These are phyloP conservation scores for Beauveria sp. DNA, from an alignment of 2,329 filamentous ascomycete species.

Conservation along the genomic window DNA sequence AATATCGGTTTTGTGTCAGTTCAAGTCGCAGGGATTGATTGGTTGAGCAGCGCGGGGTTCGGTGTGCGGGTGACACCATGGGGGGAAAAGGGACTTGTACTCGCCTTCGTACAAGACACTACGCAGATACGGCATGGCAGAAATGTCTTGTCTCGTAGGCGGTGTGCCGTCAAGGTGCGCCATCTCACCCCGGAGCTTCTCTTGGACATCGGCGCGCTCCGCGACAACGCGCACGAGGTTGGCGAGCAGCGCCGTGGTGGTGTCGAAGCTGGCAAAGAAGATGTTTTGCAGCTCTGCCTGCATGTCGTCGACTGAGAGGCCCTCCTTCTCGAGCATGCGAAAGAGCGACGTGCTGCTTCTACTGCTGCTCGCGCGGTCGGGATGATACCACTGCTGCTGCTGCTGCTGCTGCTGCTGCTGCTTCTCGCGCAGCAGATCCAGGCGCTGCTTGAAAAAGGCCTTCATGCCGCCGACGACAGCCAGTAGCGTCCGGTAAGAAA, in stretches of 20 bases:
- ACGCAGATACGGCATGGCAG: conserved; percentile 1
- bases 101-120: conserved; percentile 6
- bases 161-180: neutral
- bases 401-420: neutral
- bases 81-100: neutral
- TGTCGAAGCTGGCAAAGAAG: conserved; percentile 12
- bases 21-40: neutral
- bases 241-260: conserved; percentile 4
- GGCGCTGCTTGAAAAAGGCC: conserved; percentile 6
- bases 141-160: conserved; percentile 2
- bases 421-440: conserved; percentile 4
- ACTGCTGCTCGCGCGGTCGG: neutral
- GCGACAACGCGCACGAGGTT: conserved; percentile 3
- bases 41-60: neutral
- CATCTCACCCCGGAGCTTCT: neutral
- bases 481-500: neutral
- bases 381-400: neutral
- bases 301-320: conserved; percentile 1
- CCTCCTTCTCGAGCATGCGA: conserved; percentile 4
- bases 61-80: neutral
- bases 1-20: neutral
- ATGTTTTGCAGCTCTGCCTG: conserved; percentile 11
- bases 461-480: conserved; percentile 7
- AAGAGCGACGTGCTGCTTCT: neutral
- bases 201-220: neutral